Conservation (phyloP, 2,329 filamentous ascomycete genomes). For the Pseudocercospora eumusae region DNA sequence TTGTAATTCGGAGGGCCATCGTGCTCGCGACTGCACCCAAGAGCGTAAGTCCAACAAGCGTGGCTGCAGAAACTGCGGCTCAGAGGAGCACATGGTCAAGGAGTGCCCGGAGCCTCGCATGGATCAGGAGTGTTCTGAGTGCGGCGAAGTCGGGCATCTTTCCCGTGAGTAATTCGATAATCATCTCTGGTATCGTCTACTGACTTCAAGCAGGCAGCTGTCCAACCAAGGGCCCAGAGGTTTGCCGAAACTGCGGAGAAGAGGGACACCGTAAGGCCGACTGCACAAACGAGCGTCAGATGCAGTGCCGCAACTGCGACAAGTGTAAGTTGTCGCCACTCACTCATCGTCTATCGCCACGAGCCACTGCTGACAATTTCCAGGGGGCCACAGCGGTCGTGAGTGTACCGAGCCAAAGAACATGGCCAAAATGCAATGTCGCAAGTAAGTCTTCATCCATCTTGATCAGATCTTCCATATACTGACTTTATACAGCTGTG, state of each 20-base stretch:
- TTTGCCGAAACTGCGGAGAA: constrained; percentile 42
- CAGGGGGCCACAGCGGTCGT: constrained; percentile 44
- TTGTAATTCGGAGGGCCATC: constrained; percentile 49
- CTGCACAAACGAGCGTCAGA: constrained; percentile 39
- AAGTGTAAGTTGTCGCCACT: constrained; percentile 19
- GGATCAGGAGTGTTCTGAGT: constrained; percentile 40
- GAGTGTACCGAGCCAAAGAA: constrained; percentile 66
- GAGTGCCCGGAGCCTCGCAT: constrained; percentile 62
- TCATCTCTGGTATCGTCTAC: not conserved
- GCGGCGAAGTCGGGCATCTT: constrained; percentile 40
- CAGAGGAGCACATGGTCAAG: constrained; percentile 57
- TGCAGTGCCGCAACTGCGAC: constrained; percentile 42
- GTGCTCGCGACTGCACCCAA: constrained; percentile 63
- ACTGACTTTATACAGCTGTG: constrained; percentile 43
- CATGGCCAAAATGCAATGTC: constrained; percentile 51
- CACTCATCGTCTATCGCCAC: not conserved
- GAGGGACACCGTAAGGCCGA: constrained; percentile 39
- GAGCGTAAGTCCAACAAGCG: constrained; percentile 54
- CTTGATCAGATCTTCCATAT: not conserved
- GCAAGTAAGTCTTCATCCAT: constrained; percentile 14
- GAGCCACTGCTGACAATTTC: not conserved
- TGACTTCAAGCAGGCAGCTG: constrained; percentile 14
- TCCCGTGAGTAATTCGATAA: constrained; percentile 32
- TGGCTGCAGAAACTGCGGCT: constrained; percentile 40
- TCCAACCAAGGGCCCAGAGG: constrained; percentile 24